Base-by-base conservation (phyloP, 2,329 filamentous ascomycete species). In the Sarocladiaceae sp. region DNA sequence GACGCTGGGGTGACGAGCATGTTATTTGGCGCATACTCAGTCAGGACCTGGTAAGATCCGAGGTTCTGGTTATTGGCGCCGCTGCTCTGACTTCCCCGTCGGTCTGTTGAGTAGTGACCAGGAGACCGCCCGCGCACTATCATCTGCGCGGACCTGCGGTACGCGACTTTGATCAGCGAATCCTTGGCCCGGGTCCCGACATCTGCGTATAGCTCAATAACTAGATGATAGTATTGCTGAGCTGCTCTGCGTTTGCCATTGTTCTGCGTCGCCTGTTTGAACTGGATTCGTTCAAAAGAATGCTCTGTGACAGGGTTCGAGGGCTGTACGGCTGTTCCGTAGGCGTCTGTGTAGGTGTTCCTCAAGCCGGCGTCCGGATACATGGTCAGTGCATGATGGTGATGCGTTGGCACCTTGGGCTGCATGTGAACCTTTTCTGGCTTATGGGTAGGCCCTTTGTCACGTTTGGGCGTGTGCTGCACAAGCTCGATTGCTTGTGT, bases 191-290 rank as follows among this genome's bases (percentile, higher is more conserved):
- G 58, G 47, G 46, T 64, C 2, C 78, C 73, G 6, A 88, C 67
- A 51, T 90, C 82, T 6, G 78, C 87, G 63, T 80, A 88, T 1
- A 94, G 77, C 59, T 95, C 88, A 3, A 95, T 83, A 35, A 94
- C 78, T n/a, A 96, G 73, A 55, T 93, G 87, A 57, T 94, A 95
- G 62, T 89, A 95, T 55, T 95, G 90, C 58, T 96, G 89, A 15
- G 89, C 88, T 1, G 89, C 89, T 46, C 90, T 75, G 53, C 90
- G 76, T 62, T 95, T 95, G 37, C 89, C 89, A 53, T 96, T 96
- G 67, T 95, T 96, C 19, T 88, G 88, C 0, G 89, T 95, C 1
- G 90, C 89, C 51, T 88, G 87, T 62, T 95, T 94, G 74, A 95
- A 96, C 55, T 95, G 89, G 43, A 95, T 93, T 10, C 90, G 82